A percentile compares a stretch with the other conserved stretches of the same genome.
These are phyloP conservation scores for Trichosporon sp. DNA, from an alignment of 1,284 basidiomycete genomes.

Conservation along the genomic window DNA sequence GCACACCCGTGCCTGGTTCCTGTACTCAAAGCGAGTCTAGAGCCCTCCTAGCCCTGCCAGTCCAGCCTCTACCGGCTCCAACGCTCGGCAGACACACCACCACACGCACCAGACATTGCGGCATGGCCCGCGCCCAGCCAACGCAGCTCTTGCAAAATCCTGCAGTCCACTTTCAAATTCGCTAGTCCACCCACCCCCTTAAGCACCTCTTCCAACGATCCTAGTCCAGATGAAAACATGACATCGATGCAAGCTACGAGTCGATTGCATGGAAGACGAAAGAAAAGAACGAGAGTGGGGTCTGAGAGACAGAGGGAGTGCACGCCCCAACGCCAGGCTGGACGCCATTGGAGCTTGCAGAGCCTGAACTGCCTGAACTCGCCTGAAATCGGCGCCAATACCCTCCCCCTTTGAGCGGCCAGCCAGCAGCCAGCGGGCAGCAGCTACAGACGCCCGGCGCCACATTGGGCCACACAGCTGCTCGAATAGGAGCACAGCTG, in stretches of 20 bases:
- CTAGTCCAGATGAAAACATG: too few species aligned
- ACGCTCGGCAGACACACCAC: neutral
- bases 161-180: neutral
- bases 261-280: too few species aligned
- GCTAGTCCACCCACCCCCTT: neutral
- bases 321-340: constrained; percentile 32
- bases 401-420: too few species aligned
- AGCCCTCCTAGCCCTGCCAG: too few species aligned
- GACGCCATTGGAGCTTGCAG: constrained; percentile 5
- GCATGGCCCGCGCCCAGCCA: too few species aligned
- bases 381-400: neutral
- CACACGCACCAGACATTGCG: neutral
- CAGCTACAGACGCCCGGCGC: neutral
- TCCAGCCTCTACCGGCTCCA: too few species aligned
- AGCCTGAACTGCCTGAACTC: constrained; percentile 5
- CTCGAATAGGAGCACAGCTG: too few species aligned
- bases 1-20: neutral
- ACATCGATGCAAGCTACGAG: too few species aligned
- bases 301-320: neutral
- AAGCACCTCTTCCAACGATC: too few species aligned
- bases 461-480: neutral
- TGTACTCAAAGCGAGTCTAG: neutral
- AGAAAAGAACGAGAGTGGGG: too few species aligned
- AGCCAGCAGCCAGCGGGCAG: neutral
- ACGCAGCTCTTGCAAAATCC: neutral